Evolutionary conservation across 495 filamentous ascomycete species (phyloP), one percentile per base, ranked within the genome.

Genomic region (Penicillium desertorum): DNA sequence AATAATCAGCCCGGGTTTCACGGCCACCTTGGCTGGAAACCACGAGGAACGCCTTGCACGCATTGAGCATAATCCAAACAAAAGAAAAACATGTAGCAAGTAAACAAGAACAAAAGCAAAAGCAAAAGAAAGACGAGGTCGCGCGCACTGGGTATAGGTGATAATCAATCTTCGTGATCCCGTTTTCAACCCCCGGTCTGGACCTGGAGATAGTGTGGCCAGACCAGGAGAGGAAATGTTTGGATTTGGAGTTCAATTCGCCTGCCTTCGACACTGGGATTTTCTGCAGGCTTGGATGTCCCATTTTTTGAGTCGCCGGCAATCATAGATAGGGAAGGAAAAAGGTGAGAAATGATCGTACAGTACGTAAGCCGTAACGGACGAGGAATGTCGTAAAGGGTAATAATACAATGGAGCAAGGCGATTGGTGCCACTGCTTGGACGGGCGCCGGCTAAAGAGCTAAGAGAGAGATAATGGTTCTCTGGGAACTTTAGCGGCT

Each of bases 301-400:
- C 30, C 41, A 29, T 23, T 23, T 11, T 51, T 57, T 45, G 12
- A 52, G 45, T 45, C 43, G 54, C 50, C 50, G 19, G 51, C 56
- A 51, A 52, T 52, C 46, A 45, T 34, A 59, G 51, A 49, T 37
- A 56, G 12, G 8, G 20, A 14, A 36, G 23, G 23, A 25, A 25
- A 39, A 10, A 41, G 47, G 27, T 6, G 45, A 44, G 37, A 44
- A 36, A 62, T 59, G 51, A 45, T 59, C 42, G 45, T 59, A 56
- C 51, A 62, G 39, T 42, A 62, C 56, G 60, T 55, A 39, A 59
- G 56, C 56, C 51, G 60, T 47, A 46, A 47, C 30, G 23, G 44
- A 55, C 53, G 57, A 44, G 51, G 47, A 51, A 60, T 60, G 45
- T 64, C 62, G 58, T 64, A 46, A 64, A 55, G 45, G 23, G 54